Percentiles rank a stretch among this genome's conserved stretches.
These are phyloP conservation scores for Leishmania amazonensis DNA, from an alignment of 208 protist genomes.

Conservation along the genomic window DNA sequence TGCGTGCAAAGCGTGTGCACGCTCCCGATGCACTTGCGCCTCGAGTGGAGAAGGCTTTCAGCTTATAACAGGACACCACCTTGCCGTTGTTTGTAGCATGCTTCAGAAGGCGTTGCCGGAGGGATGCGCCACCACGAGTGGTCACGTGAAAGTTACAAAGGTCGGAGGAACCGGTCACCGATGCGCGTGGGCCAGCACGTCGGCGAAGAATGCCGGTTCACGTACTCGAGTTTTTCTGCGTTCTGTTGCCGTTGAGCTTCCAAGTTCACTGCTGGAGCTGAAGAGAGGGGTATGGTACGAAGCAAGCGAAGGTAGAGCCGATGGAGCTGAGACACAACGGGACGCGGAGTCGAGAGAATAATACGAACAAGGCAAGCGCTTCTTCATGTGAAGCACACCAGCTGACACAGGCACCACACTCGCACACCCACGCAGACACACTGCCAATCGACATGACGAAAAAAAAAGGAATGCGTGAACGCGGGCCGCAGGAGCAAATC, in stretches of 20 bases:
- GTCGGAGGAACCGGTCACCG: neutral
- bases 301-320: neutral
- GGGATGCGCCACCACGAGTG: neutral
- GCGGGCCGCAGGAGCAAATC: too few relatives aligned
- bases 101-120: neutral
- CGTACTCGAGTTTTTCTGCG: neutral
- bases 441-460: neutral
- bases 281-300: neutral
- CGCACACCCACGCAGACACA: neutral
- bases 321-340: neutral
- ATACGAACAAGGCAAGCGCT: neutral
- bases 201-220: neutral
- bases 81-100: neutral
- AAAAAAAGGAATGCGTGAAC: neutral
- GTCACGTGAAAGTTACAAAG: neutral
- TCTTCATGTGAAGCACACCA: neutral
- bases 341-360: neutral
- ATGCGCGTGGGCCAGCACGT: neutral
- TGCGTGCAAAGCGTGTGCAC: neutral
- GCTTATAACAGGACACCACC: neutral
- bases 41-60: neutral
- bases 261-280: neutral
- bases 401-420: neutral
- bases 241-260: neutral
- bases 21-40: neutral